Evolutionary conservation across 495 filamentous ascomycete genomes (phyloP), one percentile per base, ranked within the genome.

Genomic region (Annulohypoxylon moriforme): DNA sequence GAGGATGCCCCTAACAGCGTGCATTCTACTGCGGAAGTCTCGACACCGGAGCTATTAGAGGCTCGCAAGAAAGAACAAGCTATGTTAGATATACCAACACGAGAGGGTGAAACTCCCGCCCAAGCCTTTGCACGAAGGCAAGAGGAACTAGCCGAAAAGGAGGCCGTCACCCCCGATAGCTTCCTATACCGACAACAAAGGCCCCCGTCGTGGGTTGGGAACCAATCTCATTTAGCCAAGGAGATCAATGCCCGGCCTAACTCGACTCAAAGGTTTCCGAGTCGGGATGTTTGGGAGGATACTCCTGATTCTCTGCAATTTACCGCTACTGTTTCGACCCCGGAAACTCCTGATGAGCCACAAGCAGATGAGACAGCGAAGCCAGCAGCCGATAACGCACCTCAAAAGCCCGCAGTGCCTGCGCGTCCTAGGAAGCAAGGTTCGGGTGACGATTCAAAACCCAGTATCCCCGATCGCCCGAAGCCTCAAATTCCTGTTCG

Each of bases 281-380:
- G 94, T 76, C 89, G 89, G 36, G 96, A 99, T 80, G 91, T 98
- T 47, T 99, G 96, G 96, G 96, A 99, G 82, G 96, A 99, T 76
- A 89, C 88, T 0, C 95, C 96, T 3, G 92, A 96, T 69, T 94
- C 91, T 73, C 87, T 93, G 49, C 85, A 91, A 60, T 86, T 96
- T 27, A 88, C 91, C 66, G 94, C 96, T 10, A 95, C 92, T 3
- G 90, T 98, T 24, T 88, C 86, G 52, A 79, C 77, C 11, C 87
- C 87, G n/a, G 89, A 93, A 42, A 75, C 81, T 11, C 80, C 85
- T 13, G 84, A 86, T 4, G 82, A 86, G 16, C 75, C 81, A 38
- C 53, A 74, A 25, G 61, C 59, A 20, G 76, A 79, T 7, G 69
- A 72, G 5, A 76, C 63, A 10, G 62, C 71, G n/a, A 77, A 81